Percentiles rank a stretch among this genome's conserved stretches.
These are phyloP conservation scores for Zopfia rhizophila DNA, from an alignment of 2,329 filamentous ascomycete genomes.

Conservation along the genomic window DNA sequence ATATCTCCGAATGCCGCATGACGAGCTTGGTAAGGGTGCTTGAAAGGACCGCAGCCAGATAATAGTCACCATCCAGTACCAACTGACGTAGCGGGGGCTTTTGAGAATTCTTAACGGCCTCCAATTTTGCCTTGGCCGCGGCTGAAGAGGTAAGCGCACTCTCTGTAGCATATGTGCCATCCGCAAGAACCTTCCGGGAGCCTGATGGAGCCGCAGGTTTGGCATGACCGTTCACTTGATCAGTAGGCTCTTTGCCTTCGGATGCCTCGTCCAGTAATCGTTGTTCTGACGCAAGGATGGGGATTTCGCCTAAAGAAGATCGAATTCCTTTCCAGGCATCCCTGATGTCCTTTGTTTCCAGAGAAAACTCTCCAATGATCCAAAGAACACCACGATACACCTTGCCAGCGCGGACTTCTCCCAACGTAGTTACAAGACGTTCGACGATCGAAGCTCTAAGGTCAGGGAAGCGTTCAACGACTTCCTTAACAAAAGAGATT, in stretches of 20 bases:
- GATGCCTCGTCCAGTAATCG: conserved; percentile 83
- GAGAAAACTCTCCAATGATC: conserved; percentile 97
- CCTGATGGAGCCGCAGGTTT: conserved; percentile 81
- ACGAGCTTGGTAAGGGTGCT: conserved; percentile 97
- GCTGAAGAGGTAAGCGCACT: conserved; percentile 94
- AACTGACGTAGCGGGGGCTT: conserved; percentile 95
- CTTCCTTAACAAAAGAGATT: conserved; percentile 98
- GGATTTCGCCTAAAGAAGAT: conserved; percentile 93
- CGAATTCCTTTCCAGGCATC: conserved; percentile 98
- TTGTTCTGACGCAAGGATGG: conserved; percentile 94
- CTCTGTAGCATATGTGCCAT: conserved; percentile 97
- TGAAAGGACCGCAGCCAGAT: conserved; percentile 92
- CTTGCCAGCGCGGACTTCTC: conserved; percentile 94
- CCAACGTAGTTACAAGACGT: conserved; percentile 87
- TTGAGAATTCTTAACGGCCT: conserved; percentile 95
- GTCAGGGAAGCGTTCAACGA: conserved; percentile 96
- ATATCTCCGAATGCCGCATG: conserved; percentile 96
- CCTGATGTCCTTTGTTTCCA: conserved; percentile 92
- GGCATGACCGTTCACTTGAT: conserved; percentile 82
- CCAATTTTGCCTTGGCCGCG: conserved; percentile 86
- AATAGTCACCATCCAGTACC: conserved; percentile 97
- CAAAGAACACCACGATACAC: conserved; percentile 96
- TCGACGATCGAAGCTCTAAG: conserved; percentile 87
- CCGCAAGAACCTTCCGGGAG: conserved; percentile 90
- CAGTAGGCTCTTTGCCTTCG: conserved; percentile 68